phyloP scores from a whole-genome alignment of 768 basidiomycete species.

The Chiua virens region DNA sequence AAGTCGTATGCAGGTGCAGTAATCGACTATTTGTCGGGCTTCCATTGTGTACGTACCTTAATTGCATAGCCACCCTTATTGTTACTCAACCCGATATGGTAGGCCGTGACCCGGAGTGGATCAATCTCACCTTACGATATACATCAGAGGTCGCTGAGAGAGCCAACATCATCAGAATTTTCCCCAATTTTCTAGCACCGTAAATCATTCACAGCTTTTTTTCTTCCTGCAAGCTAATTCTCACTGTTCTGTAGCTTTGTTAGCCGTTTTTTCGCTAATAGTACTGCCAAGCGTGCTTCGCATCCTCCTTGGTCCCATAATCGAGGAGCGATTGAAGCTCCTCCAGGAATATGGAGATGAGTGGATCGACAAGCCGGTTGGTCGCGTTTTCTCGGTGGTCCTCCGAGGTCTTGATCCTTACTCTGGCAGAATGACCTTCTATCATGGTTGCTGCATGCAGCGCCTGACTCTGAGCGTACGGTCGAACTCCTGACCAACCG shows the following conservation, averaged over 20 bases:
- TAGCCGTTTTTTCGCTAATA: constrained; percentile 11
- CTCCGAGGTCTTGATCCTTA: background rate
- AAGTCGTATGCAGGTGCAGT: constrained; percentile 40
- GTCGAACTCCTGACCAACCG: constrained; percentile 23
- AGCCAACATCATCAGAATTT: constrained; percentile 24
- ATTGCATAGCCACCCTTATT: background rate
- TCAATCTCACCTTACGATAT: constrained; percentile 29
- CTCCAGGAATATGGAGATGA: constrained; percentile 25
- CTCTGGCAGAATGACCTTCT: constrained; percentile 33
- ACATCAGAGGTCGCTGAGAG: constrained; percentile 30
- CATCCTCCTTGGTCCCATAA: constrained; percentile 26
- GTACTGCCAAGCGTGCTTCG: constrained; percentile 10
- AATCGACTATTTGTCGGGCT: constrained; percentile 51
- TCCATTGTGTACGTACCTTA: constrained; percentile 37
- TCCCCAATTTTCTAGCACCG: constrained; percentile 37
- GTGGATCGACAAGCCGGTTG: constrained; percentile 34
- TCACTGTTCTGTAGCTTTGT: constrained; percentile 16
- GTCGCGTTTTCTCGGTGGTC: constrained; percentile 1
- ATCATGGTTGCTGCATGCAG: constrained; percentile 33
- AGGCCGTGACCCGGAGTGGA: constrained; percentile 36
- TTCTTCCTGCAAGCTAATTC: background rate
- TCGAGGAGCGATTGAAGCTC: constrained; percentile 27
- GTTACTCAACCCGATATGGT: background rate
- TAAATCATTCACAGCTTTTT: constrained; percentile 15
- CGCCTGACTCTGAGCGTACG: constrained; percentile 16